phyloP scores from a whole-genome alignment of 2,329 filamentous ascomycete species.

The Thielaviopsis punctulata region DNA sequence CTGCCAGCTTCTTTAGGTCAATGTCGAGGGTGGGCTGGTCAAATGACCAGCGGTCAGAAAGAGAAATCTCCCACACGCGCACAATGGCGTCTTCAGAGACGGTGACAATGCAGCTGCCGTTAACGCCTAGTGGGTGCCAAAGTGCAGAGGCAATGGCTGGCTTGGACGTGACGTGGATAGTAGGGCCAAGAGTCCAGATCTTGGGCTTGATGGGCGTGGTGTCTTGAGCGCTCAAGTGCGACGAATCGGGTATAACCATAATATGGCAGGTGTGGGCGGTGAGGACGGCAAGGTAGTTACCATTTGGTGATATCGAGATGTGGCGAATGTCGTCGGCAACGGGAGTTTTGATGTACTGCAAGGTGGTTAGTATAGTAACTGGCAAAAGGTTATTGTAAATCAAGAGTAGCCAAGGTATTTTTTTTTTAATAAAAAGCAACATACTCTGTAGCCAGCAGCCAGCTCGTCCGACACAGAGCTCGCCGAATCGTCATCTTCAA shows the following conservation, averaged over 20 bases:
- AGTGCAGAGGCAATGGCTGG: constrained; percentile 63
- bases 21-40: constrained; percentile 68
- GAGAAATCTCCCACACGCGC: constrained; percentile 75
- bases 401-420: background rate
- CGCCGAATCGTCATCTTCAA: constrained; percentile 22
- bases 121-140: constrained; percentile 84
- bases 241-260: constrained; percentile 64
- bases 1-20: constrained; percentile 75
- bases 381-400: background rate
- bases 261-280: constrained; percentile 82
- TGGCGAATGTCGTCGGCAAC: constrained; percentile 72
- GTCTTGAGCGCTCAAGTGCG: constrained; percentile 56
- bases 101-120: constrained; percentile 68
- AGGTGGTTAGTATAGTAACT: too few relatives aligned
- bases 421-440: background rate
- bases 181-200: constrained; percentile 82
- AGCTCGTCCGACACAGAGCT: constrained; percentile 6
- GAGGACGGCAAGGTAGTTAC: constrained; percentile 66
- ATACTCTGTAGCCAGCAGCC: constrained; percentile 20
- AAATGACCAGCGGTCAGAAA: constrained; percentile 73
- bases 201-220: constrained; percentile 56
- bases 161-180: constrained; percentile 75
- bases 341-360: constrained; percentile 60
- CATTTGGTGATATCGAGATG: constrained; percentile 66
- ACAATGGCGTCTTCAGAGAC: constrained; percentile 78